Conservation (phyloP, 2,329 filamentous ascomycete genomes). For the Diaporthe vaccinii region DNA sequence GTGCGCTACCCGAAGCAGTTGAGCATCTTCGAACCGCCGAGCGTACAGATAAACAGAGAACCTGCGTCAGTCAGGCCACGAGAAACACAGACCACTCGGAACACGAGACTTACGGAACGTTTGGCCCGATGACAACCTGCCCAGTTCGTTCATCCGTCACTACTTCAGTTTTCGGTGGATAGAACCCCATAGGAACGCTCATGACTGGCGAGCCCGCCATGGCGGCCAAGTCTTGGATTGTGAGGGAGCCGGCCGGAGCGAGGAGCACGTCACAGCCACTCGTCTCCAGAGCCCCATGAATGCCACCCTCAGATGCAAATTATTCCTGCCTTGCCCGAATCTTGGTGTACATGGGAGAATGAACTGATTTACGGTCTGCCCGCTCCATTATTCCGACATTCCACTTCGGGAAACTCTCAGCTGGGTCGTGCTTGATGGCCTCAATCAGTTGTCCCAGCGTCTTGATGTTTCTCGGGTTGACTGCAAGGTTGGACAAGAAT, state of each 20-base stretch:
- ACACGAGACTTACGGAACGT: neutral
- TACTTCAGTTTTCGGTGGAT: neutral
- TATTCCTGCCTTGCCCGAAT: neutral
- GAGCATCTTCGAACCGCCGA: neutral
- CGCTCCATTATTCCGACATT: neutral
- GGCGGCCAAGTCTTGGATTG: neutral
- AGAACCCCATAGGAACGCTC: neutral
- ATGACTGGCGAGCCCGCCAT: constrained; percentile 2
- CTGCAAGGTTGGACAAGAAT: constrained; percentile 68
- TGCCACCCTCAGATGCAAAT: neutral
- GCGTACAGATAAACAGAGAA: neutral
- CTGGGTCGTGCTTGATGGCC: neutral
- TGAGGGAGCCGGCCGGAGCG: neutral
- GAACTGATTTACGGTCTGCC: neutral
- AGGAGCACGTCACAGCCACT: neutral
- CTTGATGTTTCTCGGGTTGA: constrained; percentile 69
- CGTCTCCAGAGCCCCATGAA: neutral
- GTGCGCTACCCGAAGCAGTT: neutral
- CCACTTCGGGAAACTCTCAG: neutral
- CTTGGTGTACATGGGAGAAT: neutral
- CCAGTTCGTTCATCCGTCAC: neutral
- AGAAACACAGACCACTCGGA: neutral
- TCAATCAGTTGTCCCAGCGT: neutral
- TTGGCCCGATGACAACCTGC: neutral
- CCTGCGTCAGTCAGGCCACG: neutral